Evolutionary conservation across 1,139 yeast genomes (phyloP).

Genomic region (Groenewaldozyma auringiensis): DNA sequence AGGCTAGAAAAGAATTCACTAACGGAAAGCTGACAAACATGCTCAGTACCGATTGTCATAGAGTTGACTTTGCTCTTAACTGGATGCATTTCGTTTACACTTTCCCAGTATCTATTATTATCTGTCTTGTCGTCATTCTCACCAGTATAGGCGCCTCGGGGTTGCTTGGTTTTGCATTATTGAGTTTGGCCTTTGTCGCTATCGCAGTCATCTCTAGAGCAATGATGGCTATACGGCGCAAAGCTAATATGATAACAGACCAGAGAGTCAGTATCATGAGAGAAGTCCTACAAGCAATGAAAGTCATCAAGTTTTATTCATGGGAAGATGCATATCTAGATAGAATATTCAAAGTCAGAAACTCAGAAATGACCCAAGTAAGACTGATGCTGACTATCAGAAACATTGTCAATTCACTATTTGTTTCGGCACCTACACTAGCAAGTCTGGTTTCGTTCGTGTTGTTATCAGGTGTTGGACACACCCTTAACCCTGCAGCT

Average conservation of each 20-base stretch:
- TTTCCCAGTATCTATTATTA: conserved; percentile 59
- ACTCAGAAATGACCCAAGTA: conserved; percentile 35
- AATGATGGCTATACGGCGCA: conserved; percentile 38
- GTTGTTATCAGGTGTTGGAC: conserved; percentile 51
- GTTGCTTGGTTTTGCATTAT: conserved; percentile 50
- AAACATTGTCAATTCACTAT: conserved; percentile 49
- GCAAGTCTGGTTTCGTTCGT: conserved; percentile 71
- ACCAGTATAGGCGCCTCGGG: conserved; percentile 69
- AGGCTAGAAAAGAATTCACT: conserved; percentile 52
- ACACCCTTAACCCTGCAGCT: conserved; percentile 52
- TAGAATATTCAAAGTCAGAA: conserved; percentile 41
- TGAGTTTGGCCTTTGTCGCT: conserved; percentile 28
- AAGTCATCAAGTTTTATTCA: conserved; percentile 62
- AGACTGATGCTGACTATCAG: conserved; percentile 33
- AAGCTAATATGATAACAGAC: conserved; percentile 47
- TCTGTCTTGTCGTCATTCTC: conserved; percentile 54
- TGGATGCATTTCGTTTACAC: conserved; percentile 61
- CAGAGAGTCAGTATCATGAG: conserved; percentile 51
- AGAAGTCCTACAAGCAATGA: conserved; percentile 58
- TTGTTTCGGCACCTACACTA: conserved; percentile 56
- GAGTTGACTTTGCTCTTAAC: conserved; percentile 68
- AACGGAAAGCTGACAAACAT: conserved; percentile 64
- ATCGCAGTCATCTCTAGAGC: conserved; percentile 31
- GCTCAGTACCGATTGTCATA: conserved; percentile 70
- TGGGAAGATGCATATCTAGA: conserved; percentile 62